Evolutionary conservation across 768 basidiomycete species (phyloP), one percentile per base, ranked within the genome.

Genomic region (Udeniomyces megalosporus): DNA sequence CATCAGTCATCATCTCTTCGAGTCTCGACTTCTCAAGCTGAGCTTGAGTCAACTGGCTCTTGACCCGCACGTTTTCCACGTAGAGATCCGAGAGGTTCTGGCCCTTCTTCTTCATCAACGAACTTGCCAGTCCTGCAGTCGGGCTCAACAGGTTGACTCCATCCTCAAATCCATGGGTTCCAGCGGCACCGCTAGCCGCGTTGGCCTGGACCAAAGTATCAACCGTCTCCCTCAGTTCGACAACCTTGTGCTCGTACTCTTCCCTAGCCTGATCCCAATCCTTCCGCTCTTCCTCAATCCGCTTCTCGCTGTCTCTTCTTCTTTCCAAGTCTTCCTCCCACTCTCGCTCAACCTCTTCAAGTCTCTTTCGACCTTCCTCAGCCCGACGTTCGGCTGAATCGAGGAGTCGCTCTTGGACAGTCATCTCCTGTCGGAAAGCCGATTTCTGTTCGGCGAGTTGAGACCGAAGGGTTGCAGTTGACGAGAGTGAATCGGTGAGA

Each of bases 41-140:
- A 73, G 89, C 88, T 71, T 78, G 80, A 22, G 81, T 79, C 60
- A 83, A 82, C 32, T 90, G 86, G 28, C 87, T 86, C 71, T 95
- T 85, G 45, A 92, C 79, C 58, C 81, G 80, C 38, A 93, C 83
- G 67, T 88, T 88, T 70, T 95, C 89, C 17, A 86, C 80, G 71
- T 95, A 96, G 24, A 97, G 84, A 69, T 95, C 87, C 0, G 93
- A 93, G 75, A 93, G 93, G 0, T 86, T 86, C 78, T 86, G 87
- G 4, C 76, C 75, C 31, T 78, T 80, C 72, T 81, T 82, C 75
- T 91, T 89, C 24, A 84, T 83, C 83, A 7, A 84, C 88, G 76
- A 93, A 82, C 38, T 53, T 31, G 4, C 85, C 31, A 65, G 52
- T 29, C 48, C 84, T 14, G 92, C 86, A 0, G 91, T 88, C 1